Evolutionary conservation across 2,329 filamentous ascomycete genomes (phyloP), one percentile per base, ranked within the genome.

Genomic region (Akanthomyces uredinophilus): DNA sequence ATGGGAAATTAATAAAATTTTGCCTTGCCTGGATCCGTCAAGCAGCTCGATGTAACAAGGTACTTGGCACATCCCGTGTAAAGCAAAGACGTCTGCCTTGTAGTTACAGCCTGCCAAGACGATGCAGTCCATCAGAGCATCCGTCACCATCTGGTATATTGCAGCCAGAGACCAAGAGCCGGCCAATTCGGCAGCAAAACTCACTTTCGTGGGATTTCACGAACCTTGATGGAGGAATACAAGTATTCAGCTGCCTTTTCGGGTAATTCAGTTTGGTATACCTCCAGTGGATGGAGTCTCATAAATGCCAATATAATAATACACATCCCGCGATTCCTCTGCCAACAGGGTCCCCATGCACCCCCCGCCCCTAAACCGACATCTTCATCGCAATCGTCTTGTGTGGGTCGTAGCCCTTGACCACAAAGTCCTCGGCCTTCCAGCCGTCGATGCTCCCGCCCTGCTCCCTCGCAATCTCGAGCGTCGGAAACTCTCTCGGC

Each of bases 351-450:
- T 16, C 32, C 32, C 35, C 7, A 24, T 11, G 11, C 16, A 5
- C n/a, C 14, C 14, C 5, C 13, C 13, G 14, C 32, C 13, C 20
- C 64, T 68, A 92, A 63, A 98, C 94, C 71, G 91, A 96, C 95
- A 99, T 99, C 80, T 98, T 97, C 95, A 99, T 99, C 50, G 90
- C 84, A 77, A 99, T 96, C 5, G 84, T 84, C 79, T 93, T 94
- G 74, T 97, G 92, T 62, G 95, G 94, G 55, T 93, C 85, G 74
- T 99, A 99, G 0, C 89, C 93, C 70, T 90, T 82, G 6, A 99
- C 84, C 63, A 89, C 87, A 73, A 99, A 94, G 64, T 99, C 93
- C 66, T 96, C 92, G 1, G 86, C 80, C 73, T 86, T 87, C 92
- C 95, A 98, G 1, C 91, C 92, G 73, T 99, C 95, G 69, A 98